Conservation (phyloP, 306 rosid species). For the Trichosanthes truncata region DNA sequence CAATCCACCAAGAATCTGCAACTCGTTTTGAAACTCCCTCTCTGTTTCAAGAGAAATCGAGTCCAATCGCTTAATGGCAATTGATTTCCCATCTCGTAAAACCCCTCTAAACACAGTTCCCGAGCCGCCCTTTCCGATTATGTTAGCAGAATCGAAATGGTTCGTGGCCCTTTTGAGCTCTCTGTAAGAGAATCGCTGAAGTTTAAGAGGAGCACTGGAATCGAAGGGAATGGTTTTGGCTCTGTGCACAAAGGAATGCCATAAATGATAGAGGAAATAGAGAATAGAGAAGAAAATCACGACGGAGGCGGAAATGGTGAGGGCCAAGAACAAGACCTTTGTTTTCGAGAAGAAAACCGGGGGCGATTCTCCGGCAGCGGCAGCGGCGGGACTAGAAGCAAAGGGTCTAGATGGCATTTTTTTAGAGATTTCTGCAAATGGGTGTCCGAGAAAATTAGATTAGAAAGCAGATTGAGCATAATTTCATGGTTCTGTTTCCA, state of each 20-base stretch:
- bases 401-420: conserved; percentile 81
- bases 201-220: conserved; percentile 74
- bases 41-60: conserved; percentile 59
- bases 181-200: conserved; percentile 64
- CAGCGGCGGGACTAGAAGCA: conserved; percentile 15
- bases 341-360: conserved; percentile 45
- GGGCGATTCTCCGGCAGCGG: not conserved
- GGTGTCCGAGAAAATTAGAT: conserved; percentile 5
- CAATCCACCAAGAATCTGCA: conserved; percentile 86
- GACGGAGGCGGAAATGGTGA: conserved; percentile 67
- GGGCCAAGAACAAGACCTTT: conserved; percentile 56
- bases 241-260: conserved; percentile 56
- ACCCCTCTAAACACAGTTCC: conserved; percentile 81
- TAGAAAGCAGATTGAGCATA: conserved; percentile 14
- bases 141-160: conserved; percentile 49
- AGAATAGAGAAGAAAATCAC: conserved; percentile 59
- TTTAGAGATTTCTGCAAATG: conserved; percentile 11
- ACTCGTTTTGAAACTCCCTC: conserved; percentile 87
- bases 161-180: conserved; percentile 69
- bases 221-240: conserved; percentile 78
- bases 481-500: conserved; percentile 12
- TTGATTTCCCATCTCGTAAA: conserved; percentile 57
- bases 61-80: conserved; percentile 72
- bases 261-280: conserved; percentile 68
- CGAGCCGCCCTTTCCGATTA: conserved; percentile 95